Evolutionary conservation across 176 grass and related monocot genomes (phyloP), one percentile per base, ranked within the genome.

Genomic region (Avena sativa): DNA sequence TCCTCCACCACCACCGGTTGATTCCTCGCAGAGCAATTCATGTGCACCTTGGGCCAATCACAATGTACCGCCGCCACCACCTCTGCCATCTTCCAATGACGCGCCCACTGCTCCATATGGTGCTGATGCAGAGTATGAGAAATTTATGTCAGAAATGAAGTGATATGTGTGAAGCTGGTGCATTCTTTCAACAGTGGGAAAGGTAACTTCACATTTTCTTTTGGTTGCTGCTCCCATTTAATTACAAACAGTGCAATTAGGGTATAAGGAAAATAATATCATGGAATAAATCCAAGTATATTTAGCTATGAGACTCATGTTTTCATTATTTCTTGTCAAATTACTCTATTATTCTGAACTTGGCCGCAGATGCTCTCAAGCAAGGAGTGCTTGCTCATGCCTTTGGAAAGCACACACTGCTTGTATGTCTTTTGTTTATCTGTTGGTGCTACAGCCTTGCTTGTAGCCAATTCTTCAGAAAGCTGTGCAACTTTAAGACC

Each of bases 71-170:
- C 89, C 84, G 0, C 88, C 89, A 0, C 89, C 88, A 9, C 88
- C 86, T 75, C 78, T 78, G 52, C 44, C 85, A 3, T 74, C 90
- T 21, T 81, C 67, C 16, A 52, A 73, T 8, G 93, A 92, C 50
- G 92, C 86, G 50, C 87, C 89, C 71, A 30, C 67, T 63, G 28
- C 80, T 61, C 70, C 70, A 7, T 91, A 87, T 78, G 87, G 92
- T 60, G 82, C 90, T 51, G 92, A 99, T 84, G 79, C 85, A 50
- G 97, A 99, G 61, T 99, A 96, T 70, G 91, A 94, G 26, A 99
- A 94, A 69, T 96, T 93, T 87, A 94, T 96, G 92, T 92, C 90
- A 82, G 94, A 96, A 89, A 93, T 99, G 92, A 99, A 99, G 87
- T 99, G 89, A 99, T 90, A 68, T 57, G 78, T 57, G 63, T 34